These are phyloP conservation scores for Tetradesmus lagerheimii DNA, from an alignment of 139 green algal species.

Conservation along the genomic window DNA sequence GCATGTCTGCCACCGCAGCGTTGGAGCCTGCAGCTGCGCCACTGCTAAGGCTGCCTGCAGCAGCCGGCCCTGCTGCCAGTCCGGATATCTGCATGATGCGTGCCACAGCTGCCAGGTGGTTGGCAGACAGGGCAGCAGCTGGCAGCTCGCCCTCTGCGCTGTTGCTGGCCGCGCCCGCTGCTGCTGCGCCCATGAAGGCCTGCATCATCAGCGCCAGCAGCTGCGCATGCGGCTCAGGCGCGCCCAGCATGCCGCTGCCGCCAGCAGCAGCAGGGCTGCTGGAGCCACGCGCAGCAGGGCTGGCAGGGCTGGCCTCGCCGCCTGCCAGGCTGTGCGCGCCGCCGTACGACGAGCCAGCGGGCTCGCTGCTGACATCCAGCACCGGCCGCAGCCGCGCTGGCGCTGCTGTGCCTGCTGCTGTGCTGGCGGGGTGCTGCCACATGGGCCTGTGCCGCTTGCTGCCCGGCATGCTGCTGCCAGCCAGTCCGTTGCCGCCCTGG, in stretches of 20 bases:
- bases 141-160: neutral
- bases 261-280: neutral
- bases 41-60: neutral
- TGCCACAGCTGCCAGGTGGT: slow-evolving; percentile 23
- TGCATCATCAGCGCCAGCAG: slow-evolving; percentile 35
- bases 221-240: neutral
- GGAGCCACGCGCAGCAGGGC: neutral
- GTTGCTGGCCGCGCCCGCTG: neutral
- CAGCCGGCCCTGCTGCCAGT: neutral
- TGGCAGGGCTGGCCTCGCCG: neutral
- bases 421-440: neutral
- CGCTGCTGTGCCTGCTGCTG: neutral
- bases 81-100: slow-evolving; percentile 28
- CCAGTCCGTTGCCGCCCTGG: neutral
- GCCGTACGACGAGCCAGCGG: neutral
- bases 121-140: slow-evolving; percentile 14
- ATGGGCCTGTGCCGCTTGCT: slow-evolving; percentile 19
- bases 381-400: neutral
- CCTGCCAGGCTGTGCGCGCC: neutral
- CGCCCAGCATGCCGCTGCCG: neutral
- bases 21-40: too few relatives aligned
- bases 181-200: slow-evolving; percentile 35
- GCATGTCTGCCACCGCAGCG: neutral
- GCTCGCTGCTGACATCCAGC: slow-evolving; percentile 43
- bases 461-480: neutral